Evolutionary conservation across 2,329 filamentous ascomycete species (phyloP).

Genomic region (Eutypella sp.): DNA sequence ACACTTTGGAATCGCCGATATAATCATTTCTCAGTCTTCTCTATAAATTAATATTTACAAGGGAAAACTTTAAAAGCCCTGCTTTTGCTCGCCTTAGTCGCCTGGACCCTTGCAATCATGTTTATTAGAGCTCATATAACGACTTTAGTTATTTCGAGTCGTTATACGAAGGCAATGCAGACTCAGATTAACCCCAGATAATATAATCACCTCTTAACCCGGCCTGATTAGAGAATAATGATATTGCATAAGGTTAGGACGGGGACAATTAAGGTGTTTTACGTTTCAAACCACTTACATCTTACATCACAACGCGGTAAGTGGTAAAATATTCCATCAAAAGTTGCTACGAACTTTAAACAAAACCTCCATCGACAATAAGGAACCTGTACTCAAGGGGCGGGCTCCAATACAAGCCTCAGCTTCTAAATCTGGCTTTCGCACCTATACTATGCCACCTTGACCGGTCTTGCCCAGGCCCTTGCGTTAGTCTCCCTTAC

Average conservation of each 20-base stretch:
- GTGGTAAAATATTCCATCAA: constrained; percentile 8
- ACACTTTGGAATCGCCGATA: not conserved
- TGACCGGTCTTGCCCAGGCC: constrained; percentile 20
- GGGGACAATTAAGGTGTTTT: not conserved
- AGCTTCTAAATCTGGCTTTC: constrained; percentile 16
- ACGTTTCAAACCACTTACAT: constrained; percentile 4
- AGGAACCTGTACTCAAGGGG: not conserved
- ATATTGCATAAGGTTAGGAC: not conserved
- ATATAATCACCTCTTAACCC: not conserved
- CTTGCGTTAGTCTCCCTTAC: constrained; percentile 11
- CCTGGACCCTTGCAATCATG: not conserved
- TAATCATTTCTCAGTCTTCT: constrained; percentile 1
- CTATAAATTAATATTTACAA: constrained; percentile 1
- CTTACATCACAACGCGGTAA: constrained; percentile 3
- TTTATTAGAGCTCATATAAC: not conserved
- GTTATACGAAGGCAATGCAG: not conserved
- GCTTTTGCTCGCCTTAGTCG: constrained; percentile 1
- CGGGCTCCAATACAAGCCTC: constrained; percentile 16
- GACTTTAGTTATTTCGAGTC: not conserved
- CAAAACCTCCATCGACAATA: no score
- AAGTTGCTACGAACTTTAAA: constrained; percentile 24
- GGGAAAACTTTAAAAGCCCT: not conserved
- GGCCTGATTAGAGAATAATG: constrained; percentile 3
- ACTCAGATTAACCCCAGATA: constrained; percentile 3
- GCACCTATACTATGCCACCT: constrained; percentile 14